Evolutionary conservation across 2,329 filamentous ascomycete species (phyloP), one percentile per base, ranked within the genome.

Genomic region (Ustilaginoidea virens): DNA sequence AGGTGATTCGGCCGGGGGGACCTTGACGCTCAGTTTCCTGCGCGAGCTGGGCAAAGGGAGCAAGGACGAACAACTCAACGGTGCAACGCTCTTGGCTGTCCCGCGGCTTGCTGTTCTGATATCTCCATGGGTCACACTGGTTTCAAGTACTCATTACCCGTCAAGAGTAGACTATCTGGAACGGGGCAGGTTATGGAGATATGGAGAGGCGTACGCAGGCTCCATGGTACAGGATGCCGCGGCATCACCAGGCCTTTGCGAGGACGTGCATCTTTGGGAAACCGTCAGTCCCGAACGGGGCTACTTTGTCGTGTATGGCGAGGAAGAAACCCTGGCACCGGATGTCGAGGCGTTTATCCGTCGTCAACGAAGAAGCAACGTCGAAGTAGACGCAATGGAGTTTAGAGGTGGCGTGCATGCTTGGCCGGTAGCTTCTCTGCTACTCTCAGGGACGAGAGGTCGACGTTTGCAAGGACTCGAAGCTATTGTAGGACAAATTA

Each of bases 1-100:
- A 27, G 82, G 82, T 5, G 82, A 92, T 49, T 87, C 80, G 2
- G 82, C 82, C 1, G 82, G 82, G 4, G 82, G 68, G 11, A 77
- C 77, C 1, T 55, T 92, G 24, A 66, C 79, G 7, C 61, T 92
- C 16, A 80, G 74, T 44, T 60, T 90, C 28, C 55, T 92, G 29
- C 66, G 86, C 2, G 68, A 75, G 39, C 56, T 85, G 13, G 71
- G 69, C 10, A 35, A 32, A n/a, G 25, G 28, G 15, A 18, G 21
- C 5, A 17, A 19, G 6, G 12, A 21, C 8, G 23, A 17, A 16
- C 6, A 23, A 23, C 12, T 20, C 14, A 31, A 30, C 9, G 31
- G 28, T 23, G 14, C 18, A 15, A 41, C 40, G 9, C 33, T 37
- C 1, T 34, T 52, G 31, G 49, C 41, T 32, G 46, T 48, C 27